Evolutionary conservation across 1,139 yeast species (phyloP), one percentile per base, ranked within the genome.

Genomic region (Suhomyces taliae): DNA sequence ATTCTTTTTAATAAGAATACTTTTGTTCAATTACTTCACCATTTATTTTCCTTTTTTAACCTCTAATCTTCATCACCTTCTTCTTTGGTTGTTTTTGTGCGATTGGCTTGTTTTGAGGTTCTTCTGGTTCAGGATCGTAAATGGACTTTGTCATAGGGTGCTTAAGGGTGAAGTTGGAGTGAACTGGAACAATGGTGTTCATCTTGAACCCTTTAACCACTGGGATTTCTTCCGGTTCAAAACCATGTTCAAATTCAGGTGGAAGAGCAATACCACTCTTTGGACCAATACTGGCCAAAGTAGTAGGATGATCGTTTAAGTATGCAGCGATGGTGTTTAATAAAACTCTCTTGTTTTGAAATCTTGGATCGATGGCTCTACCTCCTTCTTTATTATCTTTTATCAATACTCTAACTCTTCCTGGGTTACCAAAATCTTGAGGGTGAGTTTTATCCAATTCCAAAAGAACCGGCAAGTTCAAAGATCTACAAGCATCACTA

Each of bases 371-470:
- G 9, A 60, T 64, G 3, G 67, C 60, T 29, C 70, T 64, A 41
- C 68, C 69, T 14, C 82, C 80, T 32, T 74, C 65, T 50, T 77
- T 77, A 24, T 54, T 55, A 41, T 59, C 60, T 58, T 82, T 84
- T 36, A 87, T 57, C 41, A 82, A 70, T 19, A 90, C 87, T 56
- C 96, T 79, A 35, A 93, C 93, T 58, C 98, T 79, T 11, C 99
- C 99, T 1, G 97, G 95, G 62, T 93, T 93, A 52, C 98, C 96
- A 79, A 87, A 93, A 69, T 93, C 99, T 64, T 90, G 96, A 9
- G 99, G 99, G 67, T 93, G 99, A 4, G 87, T 70, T 68, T 90
- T 93, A 52, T 87, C 90, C 53, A 93, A 83, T 66, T 87, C 93
- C 52, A 83, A 74, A 46, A 85, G 72, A 2, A 72, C 74, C 2